Percentiles rank a stretch among this genome's conserved stretches.
These are phyloP conservation scores for Leishmania major DNA, from an alignment of 208 protist genomes.

Conservation along the genomic window DNA sequence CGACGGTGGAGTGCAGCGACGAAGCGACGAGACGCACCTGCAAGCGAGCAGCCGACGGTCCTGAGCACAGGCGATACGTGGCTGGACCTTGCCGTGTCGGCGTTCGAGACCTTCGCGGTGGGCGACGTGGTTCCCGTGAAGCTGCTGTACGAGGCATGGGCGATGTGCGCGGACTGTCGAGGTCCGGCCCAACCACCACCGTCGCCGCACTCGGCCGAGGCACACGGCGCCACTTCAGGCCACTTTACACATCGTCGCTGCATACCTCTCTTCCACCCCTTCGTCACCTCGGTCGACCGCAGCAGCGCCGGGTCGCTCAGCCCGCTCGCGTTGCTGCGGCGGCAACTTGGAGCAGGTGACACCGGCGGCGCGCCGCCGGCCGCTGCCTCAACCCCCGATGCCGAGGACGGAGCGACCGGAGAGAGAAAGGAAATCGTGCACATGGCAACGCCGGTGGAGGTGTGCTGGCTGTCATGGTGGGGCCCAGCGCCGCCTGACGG, in stretches of 20 bases:
- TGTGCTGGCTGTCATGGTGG: slow-evolving; percentile 52
- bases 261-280: slow-evolving; percentile 21
- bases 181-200: not conserved
- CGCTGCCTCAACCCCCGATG: not conserved
- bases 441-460: slow-evolving; percentile 43
- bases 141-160: not conserved
- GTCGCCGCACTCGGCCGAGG: too few relatives aligned
- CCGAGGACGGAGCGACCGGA: too few relatives aligned
- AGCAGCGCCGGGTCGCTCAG: not conserved
- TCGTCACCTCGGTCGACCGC: not conserved
- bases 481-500: not conserved
- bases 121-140: slow-evolving; percentile 16
- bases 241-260: slow-evolving; percentile 2
- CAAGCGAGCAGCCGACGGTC: not conserved
- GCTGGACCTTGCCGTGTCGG: not conserved
- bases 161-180: not conserved
- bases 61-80: not conserved
- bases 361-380: not conserved
- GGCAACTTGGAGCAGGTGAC: not conserved
- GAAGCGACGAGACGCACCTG: not conserved
- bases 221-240: not conserved
- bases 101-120: slow-evolving; percentile 10
- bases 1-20: not conserved
- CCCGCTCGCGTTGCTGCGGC: slow-evolving; percentile 21
- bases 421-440: slow-evolving; percentile 7